Evolutionary conservation across 2,329 filamentous ascomycete species (phyloP).

Genomic region (Stachybotrys chlorohalonatus): DNA sequence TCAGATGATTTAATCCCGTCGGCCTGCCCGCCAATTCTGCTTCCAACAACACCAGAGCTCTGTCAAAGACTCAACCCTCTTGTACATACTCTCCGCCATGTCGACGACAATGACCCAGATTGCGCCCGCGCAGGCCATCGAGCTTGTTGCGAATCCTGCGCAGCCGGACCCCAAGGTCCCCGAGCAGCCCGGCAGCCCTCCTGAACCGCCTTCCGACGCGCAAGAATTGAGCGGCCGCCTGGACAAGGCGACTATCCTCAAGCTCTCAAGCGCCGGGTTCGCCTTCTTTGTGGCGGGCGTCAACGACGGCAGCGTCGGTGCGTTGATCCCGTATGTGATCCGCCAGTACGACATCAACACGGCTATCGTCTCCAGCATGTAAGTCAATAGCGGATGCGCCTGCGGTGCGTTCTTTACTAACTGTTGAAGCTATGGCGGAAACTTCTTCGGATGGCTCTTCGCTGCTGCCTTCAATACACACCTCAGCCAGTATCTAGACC

Average conservation of each 20-base stretch:
- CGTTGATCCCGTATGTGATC: constrained; percentile 54
- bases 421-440: constrained; percentile 37
- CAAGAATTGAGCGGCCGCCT: constrained; percentile 21
- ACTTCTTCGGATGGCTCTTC: constrained; percentile 51
- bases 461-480: constrained; percentile 48
- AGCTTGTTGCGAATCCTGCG: background rate
- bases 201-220: background rate
- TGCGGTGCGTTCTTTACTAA: background rate
- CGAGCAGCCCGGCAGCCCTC: background rate
- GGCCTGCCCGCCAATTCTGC: too few species aligned
- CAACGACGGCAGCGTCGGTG: constrained; percentile 56
- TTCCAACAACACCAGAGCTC: too few species aligned
- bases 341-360: constrained; percentile 45
- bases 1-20: too few species aligned
- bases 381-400: constrained; percentile 6
- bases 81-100: background rate
- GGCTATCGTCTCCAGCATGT: constrained; percentile 41
- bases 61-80: background rate
- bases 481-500: constrained; percentile 39
- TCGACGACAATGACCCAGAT: background rate
- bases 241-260: constrained; percentile 24
- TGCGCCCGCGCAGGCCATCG: background rate
- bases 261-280: constrained; percentile 45
- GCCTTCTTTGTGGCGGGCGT: constrained; percentile 58
- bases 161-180: too few species aligned